Evolutionary conservation across 2,329 filamentous ascomycete genomes (phyloP).

Genomic region (Pseudocercospora vitis): DNA sequence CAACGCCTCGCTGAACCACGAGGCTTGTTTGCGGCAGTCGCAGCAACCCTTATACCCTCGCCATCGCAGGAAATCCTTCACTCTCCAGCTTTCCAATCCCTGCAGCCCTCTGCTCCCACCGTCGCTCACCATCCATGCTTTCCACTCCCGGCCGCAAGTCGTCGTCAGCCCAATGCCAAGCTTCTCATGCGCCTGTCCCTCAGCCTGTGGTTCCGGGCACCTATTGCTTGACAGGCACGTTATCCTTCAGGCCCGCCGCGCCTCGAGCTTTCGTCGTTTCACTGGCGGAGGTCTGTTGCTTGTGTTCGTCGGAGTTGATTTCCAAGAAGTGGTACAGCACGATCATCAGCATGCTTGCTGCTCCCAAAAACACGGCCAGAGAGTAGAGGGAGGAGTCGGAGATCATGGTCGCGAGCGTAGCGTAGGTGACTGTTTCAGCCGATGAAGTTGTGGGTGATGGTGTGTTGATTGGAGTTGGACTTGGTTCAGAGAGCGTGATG

Average conservation of each 20-base stretch:
- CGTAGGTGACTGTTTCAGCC: neutral
- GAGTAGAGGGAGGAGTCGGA: conserved; percentile 88
- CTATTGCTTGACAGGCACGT: neutral
- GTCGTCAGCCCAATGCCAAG: neutral
- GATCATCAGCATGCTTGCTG: conserved; percentile 85
- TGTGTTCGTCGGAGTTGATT: conserved; percentile 67
- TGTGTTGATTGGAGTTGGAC: neutral
- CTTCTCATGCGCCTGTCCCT: neutral
- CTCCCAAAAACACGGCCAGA: conserved; percentile 90
- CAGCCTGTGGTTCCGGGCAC: too few relatives aligned
- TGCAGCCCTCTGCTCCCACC: too few relatives aligned
- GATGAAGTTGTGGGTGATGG: neutral
- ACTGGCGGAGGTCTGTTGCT: neutral
- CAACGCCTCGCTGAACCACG: too few relatives aligned
- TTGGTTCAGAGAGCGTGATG: neutral
- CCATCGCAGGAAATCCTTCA: too few relatives aligned
- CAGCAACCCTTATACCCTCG: too few relatives aligned
- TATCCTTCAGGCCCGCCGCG: conserved; percentile 9
- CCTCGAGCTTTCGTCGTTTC: neutral
- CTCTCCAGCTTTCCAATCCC: too few relatives aligned
- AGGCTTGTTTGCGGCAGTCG: too few relatives aligned
- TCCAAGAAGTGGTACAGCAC: conserved; percentile 96
- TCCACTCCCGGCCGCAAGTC: neutral
- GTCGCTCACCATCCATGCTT: too few relatives aligned
- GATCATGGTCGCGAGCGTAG: conserved; percentile 67